Evolutionary conservation across 768 basidiomycete genomes (phyloP).

Genomic region (Agaricus subrufescens): DNA sequence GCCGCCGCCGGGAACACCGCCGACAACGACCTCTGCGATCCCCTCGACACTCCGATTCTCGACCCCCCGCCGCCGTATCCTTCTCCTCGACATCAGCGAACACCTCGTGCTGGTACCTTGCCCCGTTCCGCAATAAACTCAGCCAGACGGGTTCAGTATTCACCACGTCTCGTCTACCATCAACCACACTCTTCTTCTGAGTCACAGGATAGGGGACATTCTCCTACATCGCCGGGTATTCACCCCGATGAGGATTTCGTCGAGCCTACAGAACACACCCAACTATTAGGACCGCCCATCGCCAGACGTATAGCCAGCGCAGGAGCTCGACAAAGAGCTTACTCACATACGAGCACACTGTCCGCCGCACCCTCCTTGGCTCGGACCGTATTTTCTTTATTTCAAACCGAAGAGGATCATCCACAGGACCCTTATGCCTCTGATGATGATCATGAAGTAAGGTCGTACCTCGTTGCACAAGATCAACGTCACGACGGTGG

Average conservation of each 20-base stretch:
- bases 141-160: slow-evolving; percentile 17
- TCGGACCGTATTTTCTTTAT: slow-evolving; percentile 68
- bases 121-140: too few species aligned
- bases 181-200: slow-evolving; percentile 1
- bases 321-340: slow-evolving; percentile 40
- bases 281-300: slow-evolving; percentile 32
- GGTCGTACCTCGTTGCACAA: slow-evolving; percentile 7
- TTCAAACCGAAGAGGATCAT: slow-evolving; percentile 44
- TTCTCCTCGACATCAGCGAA: slow-evolving; percentile 37
- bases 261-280: slow-evolving; percentile 43
- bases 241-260: slow-evolving; percentile 17
- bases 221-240: slow-evolving; percentile 9
- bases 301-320: slow-evolving; percentile 17
- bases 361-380: slow-evolving; percentile 62
- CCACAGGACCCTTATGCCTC: slow-evolving; percentile 20
- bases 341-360: slow-evolving; percentile 50
- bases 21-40: neutral
- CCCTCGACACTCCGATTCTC: slow-evolving; percentile 6
- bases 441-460: slow-evolving; percentile 25
- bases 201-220: slow-evolving; percentile 15
- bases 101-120: slow-evolving; percentile 18
- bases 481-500: slow-evolving; percentile 1
- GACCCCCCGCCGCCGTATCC: slow-evolving; percentile 79
- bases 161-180: slow-evolving; percentile 17
- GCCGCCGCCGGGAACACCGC: neutral